Conservation (phyloP, 805 yeast genomes). For the Debaryomyces hansenii region DNA sequence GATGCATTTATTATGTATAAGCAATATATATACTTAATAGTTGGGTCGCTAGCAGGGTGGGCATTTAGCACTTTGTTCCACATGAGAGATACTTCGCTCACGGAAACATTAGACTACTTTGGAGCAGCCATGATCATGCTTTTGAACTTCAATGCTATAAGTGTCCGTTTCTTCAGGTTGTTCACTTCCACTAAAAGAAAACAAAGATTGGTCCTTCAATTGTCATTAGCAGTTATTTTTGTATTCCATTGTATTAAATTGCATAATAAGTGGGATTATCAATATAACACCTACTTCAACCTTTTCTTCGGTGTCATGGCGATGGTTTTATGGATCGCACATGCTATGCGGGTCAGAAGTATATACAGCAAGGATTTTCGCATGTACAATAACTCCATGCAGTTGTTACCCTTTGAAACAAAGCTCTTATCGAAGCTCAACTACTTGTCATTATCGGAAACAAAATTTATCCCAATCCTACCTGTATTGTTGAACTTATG, state of each 20-base stretch:
- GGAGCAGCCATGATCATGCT: conserved; percentile 42
- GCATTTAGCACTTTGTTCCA: conserved; percentile 37
- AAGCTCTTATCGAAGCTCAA: conserved; percentile 32
- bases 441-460: conserved; percentile 22
- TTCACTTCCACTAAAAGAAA: conserved; percentile 11
- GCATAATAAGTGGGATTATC: conserved; percentile 37
- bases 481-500: conserved; percentile 36
- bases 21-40: conserved; percentile 30
- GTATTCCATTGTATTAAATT: conserved; percentile 29
- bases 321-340: conserved; percentile 34
- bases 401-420: conserved; percentile 39
- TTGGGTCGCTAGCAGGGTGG: conserved; percentile 38
- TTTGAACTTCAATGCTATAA: conserved; percentile 35
- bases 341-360: conserved; percentile 21
- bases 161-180: conserved; percentile 30
- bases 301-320: conserved; percentile 29
- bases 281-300: conserved; percentile 35
- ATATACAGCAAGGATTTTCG: conserved; percentile 13
- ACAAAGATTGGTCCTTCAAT: conserved; percentile 17
- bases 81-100: conserved; percentile 32
- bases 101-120: conserved; percentile 42
- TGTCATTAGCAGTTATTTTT: conserved; percentile 16
- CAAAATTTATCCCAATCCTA: conserved; percentile 30
- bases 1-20: conserved; percentile 20
- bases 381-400: conserved; percentile 35